A percentile compares a stretch with the other conserved stretches of the same genome.
Evolutionary conservation across 169 alveolate genomes (phyloP).

Genomic region (Plasmodium billcollinsi): DNA sequence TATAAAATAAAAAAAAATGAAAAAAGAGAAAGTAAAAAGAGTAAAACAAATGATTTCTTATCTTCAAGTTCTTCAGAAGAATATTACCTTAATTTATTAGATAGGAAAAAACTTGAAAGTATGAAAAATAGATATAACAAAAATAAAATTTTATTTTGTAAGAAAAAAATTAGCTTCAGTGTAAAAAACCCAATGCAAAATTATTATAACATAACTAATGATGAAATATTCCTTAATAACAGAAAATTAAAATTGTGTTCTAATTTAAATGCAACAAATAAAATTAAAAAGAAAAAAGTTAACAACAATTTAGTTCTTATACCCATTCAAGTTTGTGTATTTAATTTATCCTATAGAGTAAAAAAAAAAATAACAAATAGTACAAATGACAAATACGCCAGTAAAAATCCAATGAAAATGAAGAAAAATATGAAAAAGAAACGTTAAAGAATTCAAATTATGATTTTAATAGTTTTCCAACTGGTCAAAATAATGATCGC

Average conservation of each 20-base stretch:
- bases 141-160: slow-evolving; percentile 39
- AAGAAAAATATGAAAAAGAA: slow-evolving; percentile 18
- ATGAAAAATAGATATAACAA: slow-evolving; percentile 48
- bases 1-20: slow-evolving; percentile 30
- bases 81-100: slow-evolving; percentile 48
- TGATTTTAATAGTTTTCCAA: slow-evolving; percentile 13
- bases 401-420: slow-evolving; percentile 11
- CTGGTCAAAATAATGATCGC: slow-evolving; percentile 19
- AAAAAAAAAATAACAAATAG: slow-evolving; percentile 20
- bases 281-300: slow-evolving; percentile 29
- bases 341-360: slow-evolving; percentile 63
- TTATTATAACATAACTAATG: slow-evolving; percentile 53
- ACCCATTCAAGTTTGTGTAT: slow-evolving; percentile 71
- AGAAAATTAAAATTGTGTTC: slow-evolving; percentile 43
- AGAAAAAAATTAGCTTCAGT: slow-evolving; percentile 45
- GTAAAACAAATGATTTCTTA: slow-evolving; percentile 33
- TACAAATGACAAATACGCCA: slow-evolving; percentile 18
- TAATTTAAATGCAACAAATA: slow-evolving; percentile 51
- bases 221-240: slow-evolving; percentile 46
- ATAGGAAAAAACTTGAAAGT: slow-evolving; percentile 58
- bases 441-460: slow-evolving; percentile 15
- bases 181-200: slow-evolving; percentile 65
- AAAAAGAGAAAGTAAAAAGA: slow-evolving; percentile 22
- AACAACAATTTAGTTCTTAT: slow-evolving; percentile 65
- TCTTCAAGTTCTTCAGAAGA: slow-evolving; percentile 36